Conservation (phyloP, 2,329 filamentous ascomycete genomes). For the Diaporthe destruens region DNA sequence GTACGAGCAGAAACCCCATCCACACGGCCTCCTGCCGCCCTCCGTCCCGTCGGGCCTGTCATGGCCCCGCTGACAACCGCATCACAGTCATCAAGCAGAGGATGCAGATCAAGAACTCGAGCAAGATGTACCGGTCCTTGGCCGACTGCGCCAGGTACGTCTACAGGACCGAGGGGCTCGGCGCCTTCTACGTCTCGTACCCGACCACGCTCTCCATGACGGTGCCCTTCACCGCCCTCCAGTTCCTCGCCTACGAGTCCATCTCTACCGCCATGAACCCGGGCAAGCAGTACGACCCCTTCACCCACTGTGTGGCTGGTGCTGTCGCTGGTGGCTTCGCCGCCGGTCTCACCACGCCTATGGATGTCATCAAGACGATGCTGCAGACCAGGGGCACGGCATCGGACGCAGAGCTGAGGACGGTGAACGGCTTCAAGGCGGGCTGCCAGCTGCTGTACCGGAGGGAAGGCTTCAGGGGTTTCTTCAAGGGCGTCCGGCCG, state of each 20-base stretch:
- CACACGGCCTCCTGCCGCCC: not conserved
- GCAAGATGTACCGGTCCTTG: slow-evolving; percentile 85
- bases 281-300: slow-evolving; percentile 85
- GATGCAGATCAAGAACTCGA: slow-evolving; percentile 98
- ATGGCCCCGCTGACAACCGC: slow-evolving; percentile 29
- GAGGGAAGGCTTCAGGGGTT: slow-evolving; percentile 86
- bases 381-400: slow-evolving; percentile 91
- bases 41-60: not conserved
- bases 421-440: slow-evolving; percentile 84
- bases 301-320: slow-evolving; percentile 93
- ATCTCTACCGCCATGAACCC: slow-evolving; percentile 95
- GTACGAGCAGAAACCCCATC: slow-evolving; percentile 62
- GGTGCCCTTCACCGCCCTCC: slow-evolving; percentile 94
- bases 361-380: slow-evolving; percentile 98
- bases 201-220: slow-evolving; percentile 99
- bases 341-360: slow-evolving; percentile 91
- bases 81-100: slow-evolving; percentile 94
- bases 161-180: slow-evolving; percentile 87
- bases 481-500: slow-evolving; percentile 93
- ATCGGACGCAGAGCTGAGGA: slow-evolving; percentile 82
- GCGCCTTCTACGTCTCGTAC: slow-evolving; percentile 98
- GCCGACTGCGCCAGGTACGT: slow-evolving; percentile 88
- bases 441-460: slow-evolving; percentile 85
- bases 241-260: slow-evolving; percentile 98
- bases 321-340: slow-evolving; percentile 94